These are phyloP conservation scores for Agastache rugosa DNA, from an alignment of 257 asterid species.

Conservation along the genomic window DNA sequence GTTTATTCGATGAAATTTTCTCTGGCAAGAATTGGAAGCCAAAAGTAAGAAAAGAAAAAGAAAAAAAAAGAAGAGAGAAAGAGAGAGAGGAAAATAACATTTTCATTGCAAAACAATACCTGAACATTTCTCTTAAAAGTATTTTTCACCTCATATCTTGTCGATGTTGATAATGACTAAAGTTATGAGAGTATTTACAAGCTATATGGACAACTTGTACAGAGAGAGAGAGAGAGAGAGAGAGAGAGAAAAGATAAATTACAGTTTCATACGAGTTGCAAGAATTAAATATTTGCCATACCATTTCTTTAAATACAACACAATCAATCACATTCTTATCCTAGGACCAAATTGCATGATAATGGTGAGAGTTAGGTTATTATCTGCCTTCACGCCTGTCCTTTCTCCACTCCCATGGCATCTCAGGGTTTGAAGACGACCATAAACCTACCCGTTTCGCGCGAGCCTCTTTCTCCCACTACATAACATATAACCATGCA, in stretches of 20 bases:
- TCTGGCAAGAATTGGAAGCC: not conserved
- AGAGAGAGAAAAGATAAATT: not conserved
- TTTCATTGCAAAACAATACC: not conserved
- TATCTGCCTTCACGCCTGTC: conserved; percentile 73
- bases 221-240: no score
- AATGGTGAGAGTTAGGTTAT: not conserved
- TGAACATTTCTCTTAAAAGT: not conserved
- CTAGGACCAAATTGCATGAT: not conserved
- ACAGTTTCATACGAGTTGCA: not conserved
- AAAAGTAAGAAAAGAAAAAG: not conserved
- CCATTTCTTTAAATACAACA: conserved; percentile 20
- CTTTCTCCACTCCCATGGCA: conserved; percentile 99
- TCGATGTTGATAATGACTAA: not conserved
- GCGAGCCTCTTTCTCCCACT: conserved; percentile 95
- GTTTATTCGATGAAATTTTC: not conserved
- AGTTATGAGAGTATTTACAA: not conserved
- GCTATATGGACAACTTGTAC: not conserved
- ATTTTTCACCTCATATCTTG: not conserved
- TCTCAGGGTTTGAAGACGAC: conserved; percentile 83
- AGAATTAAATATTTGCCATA: not conserved
- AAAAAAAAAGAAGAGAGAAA: not conserved
- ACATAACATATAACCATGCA: not conserved
- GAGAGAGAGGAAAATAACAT: not conserved
- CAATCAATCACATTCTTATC: conserved; percentile 10
- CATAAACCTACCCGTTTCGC: conserved; percentile 81